Conservation (phyloP, 129 eudicot genomes). For the Oenanthe sinensis region DNA sequence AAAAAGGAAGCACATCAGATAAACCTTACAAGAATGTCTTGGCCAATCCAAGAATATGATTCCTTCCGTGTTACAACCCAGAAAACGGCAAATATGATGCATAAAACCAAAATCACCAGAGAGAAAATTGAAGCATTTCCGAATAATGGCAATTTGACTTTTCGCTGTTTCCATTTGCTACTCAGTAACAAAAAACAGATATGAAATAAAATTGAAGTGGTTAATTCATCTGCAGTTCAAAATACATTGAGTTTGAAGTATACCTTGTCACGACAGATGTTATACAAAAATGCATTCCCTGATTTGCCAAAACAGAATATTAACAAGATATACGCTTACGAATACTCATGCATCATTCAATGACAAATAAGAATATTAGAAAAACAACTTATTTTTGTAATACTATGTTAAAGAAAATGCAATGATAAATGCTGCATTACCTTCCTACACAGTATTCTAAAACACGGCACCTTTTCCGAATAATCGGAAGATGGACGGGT, state of each 20-base stretch:
- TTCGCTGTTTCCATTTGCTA: constrained; percentile 56
- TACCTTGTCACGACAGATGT: constrained; percentile 61
- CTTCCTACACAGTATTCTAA: no score
- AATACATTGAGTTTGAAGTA: constrained; percentile 8
- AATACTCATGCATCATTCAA: neutral
- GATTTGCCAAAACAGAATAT: constrained; percentile 16
- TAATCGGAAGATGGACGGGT: no score
- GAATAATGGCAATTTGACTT: constrained; percentile 43
- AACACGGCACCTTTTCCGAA: no score
- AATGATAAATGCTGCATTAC: neutral
- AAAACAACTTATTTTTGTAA: neutral
- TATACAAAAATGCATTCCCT: constrained; percentile 86
- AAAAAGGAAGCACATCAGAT: neutral
- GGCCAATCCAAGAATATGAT: constrained; percentile 86
- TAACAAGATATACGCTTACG: neutral
- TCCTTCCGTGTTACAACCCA: constrained; percentile 66
- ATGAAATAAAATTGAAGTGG: constrained; percentile 14
- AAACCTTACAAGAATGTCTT: constrained; percentile 83
- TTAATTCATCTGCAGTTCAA: neutral
- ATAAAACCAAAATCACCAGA: constrained; percentile 39
- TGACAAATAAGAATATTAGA: neutral
- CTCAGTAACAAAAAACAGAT: constrained; percentile 15
- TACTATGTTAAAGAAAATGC: neutral
- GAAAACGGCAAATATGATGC: constrained; percentile 49
- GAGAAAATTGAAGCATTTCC: constrained; percentile 64